Percentiles rank a stretch among this genome's conserved stretches.
Evolutionary conservation across 1,284 basidiomycete species (phyloP).

Genomic region (Sporisorium reilianum): DNA sequence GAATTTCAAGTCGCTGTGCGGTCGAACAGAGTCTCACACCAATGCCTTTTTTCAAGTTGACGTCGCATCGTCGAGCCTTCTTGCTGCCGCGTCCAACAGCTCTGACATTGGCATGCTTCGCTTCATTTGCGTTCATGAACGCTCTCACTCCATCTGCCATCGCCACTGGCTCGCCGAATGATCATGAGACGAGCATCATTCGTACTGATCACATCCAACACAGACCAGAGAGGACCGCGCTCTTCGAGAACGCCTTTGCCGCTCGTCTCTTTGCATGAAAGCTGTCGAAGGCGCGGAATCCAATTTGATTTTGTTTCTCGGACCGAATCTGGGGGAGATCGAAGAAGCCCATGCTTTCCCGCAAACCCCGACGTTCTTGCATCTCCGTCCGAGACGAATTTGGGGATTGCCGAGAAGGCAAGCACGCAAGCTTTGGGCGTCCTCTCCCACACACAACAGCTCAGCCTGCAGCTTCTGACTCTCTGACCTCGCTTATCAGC

Average conservation of each 20-base stretch:
- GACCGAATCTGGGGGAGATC: neutral
- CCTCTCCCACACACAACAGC: neutral
- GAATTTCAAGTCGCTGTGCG: too few relatives aligned
- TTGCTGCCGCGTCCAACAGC: too few relatives aligned
- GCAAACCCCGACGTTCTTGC: conserved; percentile 10
- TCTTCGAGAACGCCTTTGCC: neutral
- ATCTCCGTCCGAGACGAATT: neutral
- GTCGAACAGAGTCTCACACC: neutral
- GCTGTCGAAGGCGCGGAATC: neutral
- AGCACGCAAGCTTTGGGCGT: too few relatives aligned
- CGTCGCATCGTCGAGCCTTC: too few relatives aligned
- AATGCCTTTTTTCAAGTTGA: neutral
- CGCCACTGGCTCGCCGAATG: too few relatives aligned
- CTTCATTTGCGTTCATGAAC: neutral
- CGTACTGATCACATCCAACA: neutral
- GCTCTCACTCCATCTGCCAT: neutral
- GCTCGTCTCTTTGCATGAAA: neutral
- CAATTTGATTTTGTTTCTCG: neutral
- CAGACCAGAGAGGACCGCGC: neutral
- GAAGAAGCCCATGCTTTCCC: conserved; percentile 2
- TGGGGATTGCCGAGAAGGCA: neutral
- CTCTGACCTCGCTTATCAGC: conserved; percentile 3
- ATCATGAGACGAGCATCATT: neutral
- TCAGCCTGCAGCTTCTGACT: neutral
- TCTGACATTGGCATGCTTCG: too few relatives aligned